These are phyloP conservation scores for Plasmopara viticola DNA, from an alignment of 352 stramenopile genomes.

Conservation along the genomic window DNA sequence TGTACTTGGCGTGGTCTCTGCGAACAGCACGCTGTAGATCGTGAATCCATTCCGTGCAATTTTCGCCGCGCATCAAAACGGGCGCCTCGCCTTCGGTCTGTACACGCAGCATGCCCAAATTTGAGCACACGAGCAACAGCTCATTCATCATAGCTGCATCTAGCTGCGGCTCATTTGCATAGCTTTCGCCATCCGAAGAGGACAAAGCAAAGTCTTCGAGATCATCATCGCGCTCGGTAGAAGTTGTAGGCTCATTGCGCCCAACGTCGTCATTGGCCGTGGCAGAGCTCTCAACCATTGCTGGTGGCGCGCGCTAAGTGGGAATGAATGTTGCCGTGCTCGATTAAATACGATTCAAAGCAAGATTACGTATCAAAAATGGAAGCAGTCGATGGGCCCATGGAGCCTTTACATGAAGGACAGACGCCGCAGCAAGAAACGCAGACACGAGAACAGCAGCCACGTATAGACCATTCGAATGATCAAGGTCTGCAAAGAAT, in stretches of 20 bases:
- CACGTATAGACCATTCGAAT: background rate
- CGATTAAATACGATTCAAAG: constrained; percentile 6
- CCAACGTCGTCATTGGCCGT: background rate
- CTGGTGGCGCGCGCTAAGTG: background rate
- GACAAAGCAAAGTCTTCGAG: constrained; percentile 60
- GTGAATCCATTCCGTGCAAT: constrained; percentile 82
- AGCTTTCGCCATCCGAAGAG: constrained; percentile 36
- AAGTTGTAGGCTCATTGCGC: background rate
- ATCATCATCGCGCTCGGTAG: constrained; percentile 24
- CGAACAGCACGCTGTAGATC: constrained; percentile 80
- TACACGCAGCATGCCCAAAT: constrained; percentile 74
- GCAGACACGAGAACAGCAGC: constrained; percentile 2
- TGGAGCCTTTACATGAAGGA: constrained; percentile 9
- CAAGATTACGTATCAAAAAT: background rate
- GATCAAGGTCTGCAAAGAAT: constrained; percentile 2
- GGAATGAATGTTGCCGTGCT: background rate
- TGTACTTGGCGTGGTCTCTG: constrained; percentile 75
- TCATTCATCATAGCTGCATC: constrained; percentile 84
- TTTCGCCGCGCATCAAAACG: constrained; percentile 74
- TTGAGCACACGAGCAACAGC: constrained; percentile 83
- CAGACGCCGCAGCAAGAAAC: constrained; percentile 6
- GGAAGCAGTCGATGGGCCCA: constrained; percentile 4
- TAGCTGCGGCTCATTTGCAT: constrained; percentile 30
- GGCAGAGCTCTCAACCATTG: constrained; percentile 5
- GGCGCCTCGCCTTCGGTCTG: constrained; percentile 43